phyloP scores from a whole-genome alignment of 2,329 filamentous ascomycete species.

The Apiospora arundinis region DNA sequence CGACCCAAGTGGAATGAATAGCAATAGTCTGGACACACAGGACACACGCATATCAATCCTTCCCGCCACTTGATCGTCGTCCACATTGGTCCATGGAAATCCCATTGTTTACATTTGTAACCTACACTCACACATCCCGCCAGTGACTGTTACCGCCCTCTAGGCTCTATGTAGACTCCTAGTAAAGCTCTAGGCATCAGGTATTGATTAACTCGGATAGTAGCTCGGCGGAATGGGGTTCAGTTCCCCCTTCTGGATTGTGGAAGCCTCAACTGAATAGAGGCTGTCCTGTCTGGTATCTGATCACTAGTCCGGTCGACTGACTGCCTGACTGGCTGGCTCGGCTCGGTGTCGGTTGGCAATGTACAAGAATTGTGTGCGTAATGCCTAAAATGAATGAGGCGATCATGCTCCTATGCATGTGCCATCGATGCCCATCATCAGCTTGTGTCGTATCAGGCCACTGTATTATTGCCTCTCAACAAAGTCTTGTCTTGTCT shows the following conservation, averaged over 20 bases:
- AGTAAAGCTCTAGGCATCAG: neutral
- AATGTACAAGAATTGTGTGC: neutral
- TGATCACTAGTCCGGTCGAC: slow-evolving; percentile 13
- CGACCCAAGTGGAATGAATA: slow-evolving; percentile 10
- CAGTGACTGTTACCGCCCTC: slow-evolving; percentile 5
- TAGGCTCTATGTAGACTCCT: too few relatives aligned
- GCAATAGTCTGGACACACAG: slow-evolving; percentile 9
- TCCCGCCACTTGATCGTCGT: slow-evolving; percentile 8
- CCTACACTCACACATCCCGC: neutral
- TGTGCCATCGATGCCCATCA: slow-evolving; percentile 10
- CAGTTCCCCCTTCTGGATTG: neutral
- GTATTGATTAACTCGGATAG: slow-evolving; percentile 9
- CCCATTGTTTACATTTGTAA: slow-evolving; percentile 11
- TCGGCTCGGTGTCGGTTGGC: neutral
- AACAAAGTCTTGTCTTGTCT: neutral
- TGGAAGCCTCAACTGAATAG: slow-evolving; percentile 18
- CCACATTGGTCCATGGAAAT: neutral
- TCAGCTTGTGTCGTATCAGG: slow-evolving; percentile 16
- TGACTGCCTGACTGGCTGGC: neutral
- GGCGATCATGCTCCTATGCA: slow-evolving; percentile 17
- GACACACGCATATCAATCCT: neutral
- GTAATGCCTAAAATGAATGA: slow-evolving; percentile 8
- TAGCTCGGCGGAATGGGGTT: slow-evolving; percentile 4
- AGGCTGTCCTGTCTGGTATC: neutral
- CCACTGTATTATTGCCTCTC: neutral